Percentiles rank a stretch among this genome's conserved stretches.
Conservation (phyloP, 1,284 basidiomycete species). For the Cryptococcus maquisensis region DNA sequence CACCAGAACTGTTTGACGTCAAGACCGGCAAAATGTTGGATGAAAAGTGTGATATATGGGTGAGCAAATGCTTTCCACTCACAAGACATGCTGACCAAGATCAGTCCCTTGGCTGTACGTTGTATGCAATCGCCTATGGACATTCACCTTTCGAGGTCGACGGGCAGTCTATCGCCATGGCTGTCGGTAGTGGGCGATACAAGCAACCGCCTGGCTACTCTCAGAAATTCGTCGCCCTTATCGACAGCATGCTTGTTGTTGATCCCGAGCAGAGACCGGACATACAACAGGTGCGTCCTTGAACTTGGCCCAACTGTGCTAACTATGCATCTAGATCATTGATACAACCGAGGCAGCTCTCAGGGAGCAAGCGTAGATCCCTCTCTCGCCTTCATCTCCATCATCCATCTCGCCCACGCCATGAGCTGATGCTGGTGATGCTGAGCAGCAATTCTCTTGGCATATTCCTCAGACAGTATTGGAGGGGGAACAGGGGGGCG, state of each 20-base stretch:
- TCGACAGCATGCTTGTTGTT: conserved; percentile 75
- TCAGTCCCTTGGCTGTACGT: conserved; percentile 84
- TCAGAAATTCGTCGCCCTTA: conserved; percentile 70
- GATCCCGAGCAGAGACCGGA: conserved; percentile 75
- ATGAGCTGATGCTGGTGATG: background rate
- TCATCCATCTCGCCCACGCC: conserved; percentile 1
- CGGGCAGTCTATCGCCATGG: conserved; percentile 92
- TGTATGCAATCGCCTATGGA: conserved; percentile 86
- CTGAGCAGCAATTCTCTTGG: conserved; percentile 7
- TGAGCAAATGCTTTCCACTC: conserved; percentile 50
- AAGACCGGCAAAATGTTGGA: conserved; percentile 82
- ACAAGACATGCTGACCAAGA: background rate
- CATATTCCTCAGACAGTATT: background rate
- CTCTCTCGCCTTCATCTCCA: conserved; percentile 4
- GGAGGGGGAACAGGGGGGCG: background rate
- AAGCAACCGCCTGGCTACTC: conserved; percentile 74
- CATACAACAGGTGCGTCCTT: conserved; percentile 64
- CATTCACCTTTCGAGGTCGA: conserved; percentile 88
- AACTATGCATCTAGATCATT: conserved; percentile 58
- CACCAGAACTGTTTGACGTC: conserved; percentile 91
- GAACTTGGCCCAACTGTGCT: background rate
- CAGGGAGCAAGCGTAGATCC: conserved; percentile 1
- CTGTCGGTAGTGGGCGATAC: conserved; percentile 84
- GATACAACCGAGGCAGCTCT: conserved; percentile 61
- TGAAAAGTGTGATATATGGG: conserved; percentile 95